A percentile compares a stretch with the other conserved stretches of the same genome.
Evolutionary conservation across 768 basidiomycete genomes (phyloP).

Genomic region (Brasilioporus rufonigricans): DNA sequence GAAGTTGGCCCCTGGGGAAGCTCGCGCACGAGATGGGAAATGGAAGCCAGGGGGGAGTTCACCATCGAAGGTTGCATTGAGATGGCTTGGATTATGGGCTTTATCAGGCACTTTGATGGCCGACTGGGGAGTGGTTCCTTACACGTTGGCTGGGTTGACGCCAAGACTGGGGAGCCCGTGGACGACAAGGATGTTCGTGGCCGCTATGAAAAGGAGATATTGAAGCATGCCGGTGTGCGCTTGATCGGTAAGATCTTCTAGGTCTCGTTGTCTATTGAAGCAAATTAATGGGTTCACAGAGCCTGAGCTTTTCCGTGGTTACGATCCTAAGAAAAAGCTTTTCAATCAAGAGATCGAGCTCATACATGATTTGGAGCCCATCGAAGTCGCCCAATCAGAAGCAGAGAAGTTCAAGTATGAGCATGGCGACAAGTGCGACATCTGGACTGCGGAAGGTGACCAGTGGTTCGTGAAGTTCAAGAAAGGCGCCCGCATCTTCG

Average conservation of each 20-base stretch:
- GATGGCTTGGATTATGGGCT: constrained; percentile 99
- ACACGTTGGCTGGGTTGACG: constrained; percentile 98
- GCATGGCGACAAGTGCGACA: constrained; percentile 94
- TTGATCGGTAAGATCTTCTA: constrained; percentile 71
- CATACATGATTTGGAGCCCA: constrained; percentile 92
- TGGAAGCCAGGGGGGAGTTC: constrained; percentile 97
- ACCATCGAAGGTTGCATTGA: constrained; percentile 98
- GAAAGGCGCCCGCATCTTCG: constrained; percentile 89
- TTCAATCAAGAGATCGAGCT: constrained; percentile 98
- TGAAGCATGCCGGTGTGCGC: constrained; percentile 88
- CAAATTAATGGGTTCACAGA: constrained; percentile 47
- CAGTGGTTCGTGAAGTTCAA: constrained; percentile 99
- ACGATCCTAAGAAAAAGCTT: constrained; percentile 95
- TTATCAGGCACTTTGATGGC: constrained; percentile 98
- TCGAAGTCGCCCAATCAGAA: constrained; percentile 89
- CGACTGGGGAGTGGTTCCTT: constrained; percentile 89
- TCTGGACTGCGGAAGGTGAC: constrained; percentile 89
- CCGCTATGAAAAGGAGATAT: constrained; percentile 92
- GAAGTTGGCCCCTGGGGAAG: constrained; percentile 99
- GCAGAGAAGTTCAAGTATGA: constrained; percentile 95
- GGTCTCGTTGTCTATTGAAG: neutral
- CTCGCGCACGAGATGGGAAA: constrained; percentile 98
- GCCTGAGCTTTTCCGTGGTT: constrained; percentile 96
- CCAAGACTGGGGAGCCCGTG: constrained; percentile 88
- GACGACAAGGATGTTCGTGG: constrained; percentile 97